phyloP scores from a whole-genome alignment of 768 basidiomycete species.

The Rhodotorula taiwanensis region DNA sequence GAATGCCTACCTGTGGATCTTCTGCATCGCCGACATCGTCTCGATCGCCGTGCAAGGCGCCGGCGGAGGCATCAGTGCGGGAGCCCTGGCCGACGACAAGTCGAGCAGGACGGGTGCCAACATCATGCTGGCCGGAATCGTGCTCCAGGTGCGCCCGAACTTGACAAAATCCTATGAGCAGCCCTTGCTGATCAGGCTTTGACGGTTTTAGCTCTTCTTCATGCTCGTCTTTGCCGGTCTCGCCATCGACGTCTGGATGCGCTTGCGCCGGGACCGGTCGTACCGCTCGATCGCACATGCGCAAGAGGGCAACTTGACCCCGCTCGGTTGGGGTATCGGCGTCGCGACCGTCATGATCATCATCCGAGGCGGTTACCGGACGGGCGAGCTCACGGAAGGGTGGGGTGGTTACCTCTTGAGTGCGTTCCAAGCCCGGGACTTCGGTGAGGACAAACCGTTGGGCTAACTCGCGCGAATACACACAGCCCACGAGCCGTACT shows the following conservation, averaged over 20 bases:
- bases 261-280: not conserved
- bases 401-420: conserved; percentile 22
- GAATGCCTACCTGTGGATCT: conserved; percentile 41
- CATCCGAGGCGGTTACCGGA: conserved; percentile 13
- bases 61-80: conserved; percentile 42
- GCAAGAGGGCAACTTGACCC: not conserved
- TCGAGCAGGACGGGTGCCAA: conserved; percentile 1
- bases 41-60: conserved; percentile 43
- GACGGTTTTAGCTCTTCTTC: not conserved
- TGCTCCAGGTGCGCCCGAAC: conserved; percentile 43
- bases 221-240: conserved; percentile 42
- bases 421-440: not conserved
- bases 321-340: conserved; percentile 5
- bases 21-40: conserved; percentile 43
- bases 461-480: not conserved
- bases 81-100: conserved; percentile 22
- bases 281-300: not conserved
- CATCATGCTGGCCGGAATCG: conserved; percentile 46
- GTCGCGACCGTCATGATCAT: conserved; percentile 15
- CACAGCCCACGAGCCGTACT: conserved; percentile 9
- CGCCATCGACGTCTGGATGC: conserved; percentile 40
- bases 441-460: too few relatives aligned
- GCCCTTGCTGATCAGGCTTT: not conserved
- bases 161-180: not conserved
- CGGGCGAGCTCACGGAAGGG: conserved; percentile 17